Base-by-base conservation (phyloP, 1,284 basidiomycete species). In the Uromyces viciae-fabae region DNA sequence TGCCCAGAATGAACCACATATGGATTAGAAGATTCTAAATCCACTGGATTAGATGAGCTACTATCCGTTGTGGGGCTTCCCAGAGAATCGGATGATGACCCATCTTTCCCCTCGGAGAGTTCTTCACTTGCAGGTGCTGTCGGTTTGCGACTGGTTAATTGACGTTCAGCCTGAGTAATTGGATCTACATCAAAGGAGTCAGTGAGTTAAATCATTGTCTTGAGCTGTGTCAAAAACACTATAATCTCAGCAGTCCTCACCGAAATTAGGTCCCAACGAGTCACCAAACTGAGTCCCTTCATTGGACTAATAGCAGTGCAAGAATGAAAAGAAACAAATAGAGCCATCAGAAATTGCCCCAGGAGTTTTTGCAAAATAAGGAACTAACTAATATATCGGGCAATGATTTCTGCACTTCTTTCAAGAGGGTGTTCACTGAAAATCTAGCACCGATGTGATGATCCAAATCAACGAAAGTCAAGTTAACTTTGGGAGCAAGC, bases 361-460 rank as follows among this genome's bases (percentile, higher is more conserved):
- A n/a, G n/a, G n/a, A n/a, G n/a, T n/a, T n/a, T n/a, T n/a, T n/a
- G n/a, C n/a, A n/a, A n/a, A n/a, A n/a, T n/a, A 25, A 7, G 31
- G 46, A 40, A 49, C 77, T 80, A 9, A 80, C 77, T 33, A 31
- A n/a, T 1, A 80, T 22, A 22, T 80, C 68, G 17, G 77, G 77
- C 19, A 80, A n/a, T 2, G 77, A 54, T 64, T 80, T 80, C 36
- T 80, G 69, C n/a, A 80, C 69, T 54, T 80, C 77, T 58, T 73
- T 80, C 14, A 80, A 71, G 4, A 80, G 56, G 19, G 77, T 80
- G 36, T 80, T 72, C 22, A 80, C 77, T 28, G 77, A 80, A 38
- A 80, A 80, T 19, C 77, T 69, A 46, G 66, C 58, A 17, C 77
- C 77, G n/a, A 80, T 80, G 69, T 80, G 77, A 80, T 73, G 77